Evolutionary conservation across 2,329 filamentous ascomycete species (phyloP).

Genomic region (Monosporascus sp.): DNA sequence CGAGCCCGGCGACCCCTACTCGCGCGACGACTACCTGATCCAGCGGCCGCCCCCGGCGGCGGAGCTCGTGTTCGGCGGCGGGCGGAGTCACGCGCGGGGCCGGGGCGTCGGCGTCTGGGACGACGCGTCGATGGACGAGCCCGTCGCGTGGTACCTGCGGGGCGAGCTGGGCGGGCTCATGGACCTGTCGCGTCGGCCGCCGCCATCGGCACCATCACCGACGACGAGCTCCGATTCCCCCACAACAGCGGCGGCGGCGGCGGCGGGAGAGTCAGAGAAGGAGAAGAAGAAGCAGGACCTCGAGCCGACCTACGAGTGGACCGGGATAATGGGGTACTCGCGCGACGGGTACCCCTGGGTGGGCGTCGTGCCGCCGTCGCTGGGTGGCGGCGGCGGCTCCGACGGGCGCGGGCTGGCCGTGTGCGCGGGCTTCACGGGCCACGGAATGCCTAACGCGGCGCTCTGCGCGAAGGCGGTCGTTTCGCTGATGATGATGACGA

Average conservation of each 20-base stretch:
- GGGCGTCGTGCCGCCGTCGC: conserved; percentile 52
- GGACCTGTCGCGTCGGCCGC: conserved; percentile 28
- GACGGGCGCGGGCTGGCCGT: conserved; percentile 57
- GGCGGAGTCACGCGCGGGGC: conserved; percentile 50
- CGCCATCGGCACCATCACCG: not conserved
- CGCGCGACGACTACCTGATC: conserved; percentile 66
- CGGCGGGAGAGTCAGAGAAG: conserved; percentile 12
- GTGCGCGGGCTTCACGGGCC: conserved; percentile 63
- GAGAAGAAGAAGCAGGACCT: conserved; percentile 38
- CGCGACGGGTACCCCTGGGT: conserved; percentile 67
- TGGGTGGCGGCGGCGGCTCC: conserved; percentile 52
- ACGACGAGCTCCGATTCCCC: not conserved
- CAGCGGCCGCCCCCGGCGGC: conserved; percentile 56
- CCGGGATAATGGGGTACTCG: conserved; percentile 74
- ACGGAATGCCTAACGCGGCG: conserved; percentile 72
- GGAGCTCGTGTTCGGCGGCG: conserved; percentile 68
- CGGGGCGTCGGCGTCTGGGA: conserved; percentile 53
- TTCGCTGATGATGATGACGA: conserved; percentile 49
- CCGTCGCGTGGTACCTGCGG: conserved; percentile 52
- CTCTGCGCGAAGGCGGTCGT: conserved; percentile 60
- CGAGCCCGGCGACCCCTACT: conserved; percentile 13
- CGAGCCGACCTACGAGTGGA: conserved; percentile 61
- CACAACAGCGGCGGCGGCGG: not conserved
- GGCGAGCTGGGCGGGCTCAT: conserved; percentile 36
- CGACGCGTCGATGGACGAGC: conserved; percentile 52